Base-by-base conservation (phyloP, 495 filamentous ascomycete species). In the Podospora conica region DNA sequence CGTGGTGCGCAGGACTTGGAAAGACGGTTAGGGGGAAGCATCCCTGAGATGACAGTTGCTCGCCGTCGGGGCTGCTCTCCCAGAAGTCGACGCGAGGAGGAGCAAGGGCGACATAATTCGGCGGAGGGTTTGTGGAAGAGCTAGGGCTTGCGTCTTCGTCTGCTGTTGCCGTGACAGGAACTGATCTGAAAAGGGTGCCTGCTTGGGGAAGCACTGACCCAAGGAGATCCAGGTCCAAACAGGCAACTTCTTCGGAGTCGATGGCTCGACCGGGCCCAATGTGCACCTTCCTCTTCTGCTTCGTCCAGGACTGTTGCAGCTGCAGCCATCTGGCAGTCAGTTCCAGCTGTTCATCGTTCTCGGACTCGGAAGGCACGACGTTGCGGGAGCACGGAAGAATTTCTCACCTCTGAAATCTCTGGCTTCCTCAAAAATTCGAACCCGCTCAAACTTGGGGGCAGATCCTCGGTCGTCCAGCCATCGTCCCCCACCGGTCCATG, bases 381-480 rank as follows among this genome's bases (percentile, higher is more conserved):
- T 58, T 27, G 11, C 23, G 12, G 40, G 40, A 15, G 40, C 40
- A 48, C 40, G 8, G 7, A 40, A 40, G 25, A 12, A 53, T n/a
- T 12, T 56, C 69, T 66, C 24, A 71, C 71, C 21, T 72, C 67
- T 24, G 56, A 65, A 11, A 55, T 68, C 48, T 71, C 68, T 3
- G 70, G 22, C 55, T 68, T 70, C 24, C 72, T 60, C 54, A 74
- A 40, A 60, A 63, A 65, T 48, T 69, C 72, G 28, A 74, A 72
- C 15, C 65, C 72, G 53, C 72, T 73, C 28, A 70, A 28, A 21
- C 53, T 64, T 5, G n/a, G 60, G 9, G 67, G 29, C 62, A 65
- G 53, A 4, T 24, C 15, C 1, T 57, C 29, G 18, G 23, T 12
- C 18, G 57, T 11, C 60, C 55, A 27, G 4, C 55, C 53, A 53